Evolutionary conservation across 352 stramenopile species (phyloP), one percentile per base, ranked within the genome.

Genomic region (Thraustochytrium sp.): DNA sequence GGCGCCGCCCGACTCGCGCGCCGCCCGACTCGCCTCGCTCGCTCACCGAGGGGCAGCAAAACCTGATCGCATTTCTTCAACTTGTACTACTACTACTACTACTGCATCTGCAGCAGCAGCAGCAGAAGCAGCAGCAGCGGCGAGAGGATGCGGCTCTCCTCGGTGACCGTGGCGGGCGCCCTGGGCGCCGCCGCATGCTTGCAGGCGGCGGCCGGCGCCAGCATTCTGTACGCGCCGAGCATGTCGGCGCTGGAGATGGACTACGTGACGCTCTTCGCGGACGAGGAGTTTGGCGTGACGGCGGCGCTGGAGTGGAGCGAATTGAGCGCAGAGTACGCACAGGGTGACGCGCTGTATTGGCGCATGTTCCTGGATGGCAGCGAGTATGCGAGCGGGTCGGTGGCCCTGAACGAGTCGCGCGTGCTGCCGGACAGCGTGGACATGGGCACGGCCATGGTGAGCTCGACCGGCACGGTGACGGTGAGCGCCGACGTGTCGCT

Each of bases 261-360:
- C 40, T 72, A 72, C 40, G 40, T 26, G 21, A 72, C 59, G 9
- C 59, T 72, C 9, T 72, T 72, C 9, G 46, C 42, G 59, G 59
- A 72, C 26, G 59, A 72, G 40, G 59, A 44, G 36, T 72, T 72
- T 44, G 59, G 46, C 40, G 59, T 72, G 8, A 49, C 59, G 21
- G 59, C 36, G 13, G 11, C 59, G 2, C 21, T 72, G 13, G 29
- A n/a, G 59, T 72, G 59, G 59, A 31, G 40, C 34, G n/a, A 49
- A 5, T 26, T 72, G 11, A 31, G 46, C 36, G 59, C 34, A 16
- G 59, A 11, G 34, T 72, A 49, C 36, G 13, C 40, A 31, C 34
- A 72, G 36, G 59, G 59, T 31, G 59, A 72, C 40, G 21, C 42
- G 13, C 59, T 72, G 59, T 72, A 72, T 31, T 72, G 59, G 59